Conservation (phyloP, 148 eudicot species). For the Vaccinium darrowii region DNA sequence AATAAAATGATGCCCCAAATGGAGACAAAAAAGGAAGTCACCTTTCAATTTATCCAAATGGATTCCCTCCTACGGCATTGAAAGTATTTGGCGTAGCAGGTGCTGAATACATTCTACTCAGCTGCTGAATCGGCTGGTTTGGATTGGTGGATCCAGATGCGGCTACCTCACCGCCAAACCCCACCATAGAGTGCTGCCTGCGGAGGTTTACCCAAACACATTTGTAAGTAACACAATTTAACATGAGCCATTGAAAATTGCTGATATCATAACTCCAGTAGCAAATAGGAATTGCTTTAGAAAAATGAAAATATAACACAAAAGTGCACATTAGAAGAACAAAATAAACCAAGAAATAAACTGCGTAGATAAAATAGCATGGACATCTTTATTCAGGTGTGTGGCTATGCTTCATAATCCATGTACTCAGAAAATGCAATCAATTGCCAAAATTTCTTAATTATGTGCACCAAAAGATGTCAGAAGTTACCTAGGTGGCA, state of each 20-base stretch:
- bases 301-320: not conserved
- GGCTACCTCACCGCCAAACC: constrained; percentile 36
- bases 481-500: constrained; percentile 52
- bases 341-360: not conserved
- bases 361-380: not conserved
- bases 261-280: not conserved
- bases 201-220: constrained; percentile 12
- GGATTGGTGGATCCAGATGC: constrained; percentile 38
- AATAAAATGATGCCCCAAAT: constrained; percentile 16
- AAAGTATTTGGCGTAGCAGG: constrained; percentile 41
- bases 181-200: constrained; percentile 62
- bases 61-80: constrained; percentile 72
- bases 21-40: not conserved
- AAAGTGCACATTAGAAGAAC: not conserved
- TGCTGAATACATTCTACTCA: constrained; percentile 40
- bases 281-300: not conserved
- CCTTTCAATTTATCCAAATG: constrained; percentile 57
- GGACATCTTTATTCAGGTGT: not conserved
- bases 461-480: not conserved
- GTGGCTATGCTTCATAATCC: not conserved
- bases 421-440: not conserved
- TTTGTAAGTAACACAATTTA: not conserved
- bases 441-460: not conserved
- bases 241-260: not conserved
- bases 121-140: constrained; percentile 35